These are phyloP conservation scores for Silene coronaria DNA, from an alignment of 179 eudicot species.

Conservation along the genomic window DNA sequence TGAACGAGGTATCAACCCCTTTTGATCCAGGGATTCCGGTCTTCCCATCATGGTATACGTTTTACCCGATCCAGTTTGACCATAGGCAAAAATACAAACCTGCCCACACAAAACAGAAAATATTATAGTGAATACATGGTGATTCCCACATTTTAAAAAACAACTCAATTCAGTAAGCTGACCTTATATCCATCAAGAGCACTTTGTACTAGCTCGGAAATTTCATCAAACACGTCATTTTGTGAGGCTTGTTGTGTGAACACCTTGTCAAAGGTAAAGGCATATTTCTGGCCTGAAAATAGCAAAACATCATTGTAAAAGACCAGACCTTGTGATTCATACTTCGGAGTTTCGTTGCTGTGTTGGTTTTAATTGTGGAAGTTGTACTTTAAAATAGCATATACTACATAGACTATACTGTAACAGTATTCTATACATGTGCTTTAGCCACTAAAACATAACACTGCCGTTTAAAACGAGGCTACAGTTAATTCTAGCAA, in stretches of 20 bases:
- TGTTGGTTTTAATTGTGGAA: too few species aligned
- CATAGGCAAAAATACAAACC: conserved; percentile 88
- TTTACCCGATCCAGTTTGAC: conserved; percentile 83
- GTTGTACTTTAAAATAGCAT: too few species aligned
- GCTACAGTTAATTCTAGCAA: too few species aligned
- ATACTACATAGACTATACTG: too few species aligned
- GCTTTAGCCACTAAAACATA: too few species aligned
- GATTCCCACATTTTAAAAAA: not conserved
- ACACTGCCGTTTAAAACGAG: too few species aligned
- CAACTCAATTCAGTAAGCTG: not conserved
- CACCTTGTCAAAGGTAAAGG: conserved; percentile 72
- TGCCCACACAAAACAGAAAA: conserved; percentile 19
- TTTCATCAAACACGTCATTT: conserved; percentile 59
- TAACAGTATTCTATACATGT: too few species aligned
- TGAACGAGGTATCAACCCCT: conserved; percentile 78
- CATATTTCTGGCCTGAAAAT: conserved; percentile 54
- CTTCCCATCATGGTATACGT: conserved; percentile 84
- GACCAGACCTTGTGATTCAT: not conserved
- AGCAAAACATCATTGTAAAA: not conserved
- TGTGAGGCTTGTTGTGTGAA: conserved; percentile 60
- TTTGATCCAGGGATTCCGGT: conserved; percentile 52
- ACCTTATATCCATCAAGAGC: conserved; percentile 91
- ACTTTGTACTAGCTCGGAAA: conserved; percentile 76
- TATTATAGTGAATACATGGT: not conserved
- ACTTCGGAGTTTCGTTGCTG: too few species aligned